A percentile compares a stretch with the other conserved stretches of the same genome.
These are phyloP conservation scores for Talaromyces sp. DNA, from an alignment of 2,329 filamentous ascomycete species.

Conservation along the genomic window DNA sequence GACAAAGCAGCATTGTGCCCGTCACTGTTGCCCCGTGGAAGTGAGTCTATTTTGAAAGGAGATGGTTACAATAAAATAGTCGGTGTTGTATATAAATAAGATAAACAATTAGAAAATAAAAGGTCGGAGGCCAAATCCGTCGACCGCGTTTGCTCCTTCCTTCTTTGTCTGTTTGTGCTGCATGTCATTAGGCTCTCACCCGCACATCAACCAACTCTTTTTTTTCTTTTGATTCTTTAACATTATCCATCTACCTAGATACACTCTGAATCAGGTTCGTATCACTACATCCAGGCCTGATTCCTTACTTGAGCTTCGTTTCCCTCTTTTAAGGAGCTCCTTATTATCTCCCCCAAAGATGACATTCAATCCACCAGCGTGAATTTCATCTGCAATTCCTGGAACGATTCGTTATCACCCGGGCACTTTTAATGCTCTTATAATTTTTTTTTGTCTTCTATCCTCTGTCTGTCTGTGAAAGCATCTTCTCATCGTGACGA, in stretches of 20 bases:
- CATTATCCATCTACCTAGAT: not conserved
- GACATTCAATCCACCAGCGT: not conserved
- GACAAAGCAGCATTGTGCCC: not conserved
- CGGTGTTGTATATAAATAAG: not conserved
- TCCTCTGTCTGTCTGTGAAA: not conserved
- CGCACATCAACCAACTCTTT: not conserved
- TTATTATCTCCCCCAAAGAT: not conserved
- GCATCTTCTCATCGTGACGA: slow-evolving; percentile 1
- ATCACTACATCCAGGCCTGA: not conserved
- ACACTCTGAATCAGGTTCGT: not conserved
- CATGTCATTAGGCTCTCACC: not conserved
- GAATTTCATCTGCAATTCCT: not conserved
- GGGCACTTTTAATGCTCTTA: not conserved
- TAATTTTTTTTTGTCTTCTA: not conserved
- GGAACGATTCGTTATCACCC: too few species aligned
- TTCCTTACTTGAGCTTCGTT: not conserved
- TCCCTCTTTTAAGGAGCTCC: not conserved
- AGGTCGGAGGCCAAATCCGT: not conserved
- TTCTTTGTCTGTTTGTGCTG: slow-evolving; percentile 2
- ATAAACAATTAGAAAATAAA: not conserved
- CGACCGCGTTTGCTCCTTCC: slow-evolving; percentile 3
- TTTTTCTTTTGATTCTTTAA: not conserved
- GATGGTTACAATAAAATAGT: not conserved
- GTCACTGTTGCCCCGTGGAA: not conserved
- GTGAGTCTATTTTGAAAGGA: not conserved